A percentile compares a stretch with the other conserved stretches of the same genome.
These are phyloP conservation scores for Carex littledalei DNA, from an alignment of 176 grass and related monocot species.

Conservation along the genomic window DNA sequence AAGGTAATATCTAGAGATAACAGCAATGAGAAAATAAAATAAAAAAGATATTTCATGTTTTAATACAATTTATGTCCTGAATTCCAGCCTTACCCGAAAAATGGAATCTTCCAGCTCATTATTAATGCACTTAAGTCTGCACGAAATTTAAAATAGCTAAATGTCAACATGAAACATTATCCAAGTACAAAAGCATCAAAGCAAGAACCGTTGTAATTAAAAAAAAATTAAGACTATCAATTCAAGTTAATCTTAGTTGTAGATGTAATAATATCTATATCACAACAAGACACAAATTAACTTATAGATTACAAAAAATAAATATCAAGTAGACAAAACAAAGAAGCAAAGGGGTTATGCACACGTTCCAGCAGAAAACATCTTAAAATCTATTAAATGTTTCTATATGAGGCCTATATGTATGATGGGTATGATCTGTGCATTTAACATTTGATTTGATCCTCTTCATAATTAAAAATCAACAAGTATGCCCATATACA, in stretches of 20 bases:
- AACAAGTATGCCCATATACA: neutral
- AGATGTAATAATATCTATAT: neutral
- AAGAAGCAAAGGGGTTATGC: neutral
- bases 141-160: neutral
- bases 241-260: neutral
- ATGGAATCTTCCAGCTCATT: slow-evolving; percentile 87
- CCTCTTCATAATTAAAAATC: neutral
- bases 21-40: neutral
- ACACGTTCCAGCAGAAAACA: neutral
- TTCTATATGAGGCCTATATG: too few species aligned
- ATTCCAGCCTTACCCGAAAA: slow-evolving; percentile 50
- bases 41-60: neutral
- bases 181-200: neutral
- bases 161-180: neutral
- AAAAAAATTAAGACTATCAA: neutral
- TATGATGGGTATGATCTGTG: neutral
- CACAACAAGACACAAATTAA: neutral
- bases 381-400: neutral
- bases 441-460: neutral
- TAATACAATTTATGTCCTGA: neutral
- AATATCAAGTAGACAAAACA: neutral
- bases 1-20: neutral
- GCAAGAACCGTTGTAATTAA: too few species aligned
- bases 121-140: neutral
- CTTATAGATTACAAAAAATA: neutral